phyloP scores from a whole-genome alignment of 2,329 filamentous ascomycete species.

The Plenodomus tracheiphilus region DNA sequence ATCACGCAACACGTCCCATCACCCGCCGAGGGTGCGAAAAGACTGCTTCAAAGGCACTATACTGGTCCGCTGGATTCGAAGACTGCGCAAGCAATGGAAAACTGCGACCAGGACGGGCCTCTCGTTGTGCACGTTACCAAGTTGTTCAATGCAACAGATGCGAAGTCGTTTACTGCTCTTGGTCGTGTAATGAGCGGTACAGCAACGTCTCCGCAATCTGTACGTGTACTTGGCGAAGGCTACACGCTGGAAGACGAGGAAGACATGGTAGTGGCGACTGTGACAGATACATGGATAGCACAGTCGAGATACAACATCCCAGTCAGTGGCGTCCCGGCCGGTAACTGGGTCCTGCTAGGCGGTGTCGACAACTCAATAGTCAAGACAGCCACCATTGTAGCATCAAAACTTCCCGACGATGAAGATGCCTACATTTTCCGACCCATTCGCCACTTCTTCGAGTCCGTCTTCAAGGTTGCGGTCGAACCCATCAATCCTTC shows the following conservation, averaged over 20 bases:
- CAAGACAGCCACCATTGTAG: slow-evolving; percentile 90
- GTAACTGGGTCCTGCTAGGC: slow-evolving; percentile 88
- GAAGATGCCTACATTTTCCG: slow-evolving; percentile 96
- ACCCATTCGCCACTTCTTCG: slow-evolving; percentile 90
- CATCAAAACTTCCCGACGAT: slow-evolving; percentile 76
- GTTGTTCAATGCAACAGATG: slow-evolving; percentile 86
- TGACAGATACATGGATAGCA: slow-evolving; percentile 84
- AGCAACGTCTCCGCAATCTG: slow-evolving; percentile 76
- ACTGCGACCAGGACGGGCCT: slow-evolving; percentile 86
- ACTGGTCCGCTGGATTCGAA: slow-evolving; percentile 86
- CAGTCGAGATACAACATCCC: slow-evolving; percentile 93
- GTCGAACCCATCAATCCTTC: slow-evolving; percentile 98
- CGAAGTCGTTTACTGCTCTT: slow-evolving; percentile 87
- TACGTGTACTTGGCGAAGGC: slow-evolving; percentile 90
- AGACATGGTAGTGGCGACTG: slow-evolving; percentile 87
- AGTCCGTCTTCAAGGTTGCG: slow-evolving; percentile 96
- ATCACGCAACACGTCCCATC: slow-evolving; percentile 86
- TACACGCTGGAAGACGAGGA: slow-evolving; percentile 98
- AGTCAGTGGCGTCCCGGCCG: slow-evolving; percentile 88
- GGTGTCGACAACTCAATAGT: slow-evolving; percentile 98
- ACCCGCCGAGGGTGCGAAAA: slow-evolving; percentile 74
- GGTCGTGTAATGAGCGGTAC: slow-evolving; percentile 93
- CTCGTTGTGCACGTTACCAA: slow-evolving; percentile 92
- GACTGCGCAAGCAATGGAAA: slow-evolving; percentile 76
- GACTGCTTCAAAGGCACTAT: slow-evolving; percentile 83